These are phyloP conservation scores for Penicillium concentricum DNA, from an alignment of 2,329 filamentous ascomycete genomes.

Conservation along the genomic window DNA sequence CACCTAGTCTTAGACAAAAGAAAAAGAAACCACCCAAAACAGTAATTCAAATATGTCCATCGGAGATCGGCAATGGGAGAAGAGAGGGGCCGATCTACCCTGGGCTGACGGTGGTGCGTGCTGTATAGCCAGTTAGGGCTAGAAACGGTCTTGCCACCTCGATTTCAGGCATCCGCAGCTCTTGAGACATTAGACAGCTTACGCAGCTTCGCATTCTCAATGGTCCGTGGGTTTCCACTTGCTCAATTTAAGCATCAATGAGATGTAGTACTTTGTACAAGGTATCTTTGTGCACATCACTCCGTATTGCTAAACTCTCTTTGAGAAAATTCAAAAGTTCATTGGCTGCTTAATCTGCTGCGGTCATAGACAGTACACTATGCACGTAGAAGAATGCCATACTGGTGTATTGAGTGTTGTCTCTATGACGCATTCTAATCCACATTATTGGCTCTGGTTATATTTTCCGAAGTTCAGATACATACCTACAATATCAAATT, in stretches of 20 bases:
- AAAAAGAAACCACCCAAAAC: background rate
- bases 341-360: background rate
- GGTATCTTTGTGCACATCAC: background rate
- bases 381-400: background rate
- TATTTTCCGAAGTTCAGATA: too few species aligned
- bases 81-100: background rate
- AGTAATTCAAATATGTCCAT: background rate
- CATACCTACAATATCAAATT: background rate
- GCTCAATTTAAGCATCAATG: background rate
- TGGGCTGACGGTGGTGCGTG: background rate
- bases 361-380: too few species aligned
- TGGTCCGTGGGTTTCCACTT: background rate
- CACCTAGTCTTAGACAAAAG: too few species aligned
- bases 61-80: background rate
- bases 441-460: background rate
- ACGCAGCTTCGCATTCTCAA: background rate
- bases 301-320: background rate
- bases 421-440: background rate
- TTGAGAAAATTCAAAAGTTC: background rate
- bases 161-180: background rate
- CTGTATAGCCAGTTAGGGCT: slow-evolving; percentile 9
- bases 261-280: background rate
- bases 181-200: background rate
- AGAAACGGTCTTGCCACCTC: slow-evolving; percentile 8
- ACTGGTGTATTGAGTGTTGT: too few species aligned